A percentile compares a stretch with the other conserved stretches of the same genome.
phyloP scores from a whole-genome alignment of 2,329 filamentous ascomycete genomes.

The Aspergillus aculeatinus region DNA sequence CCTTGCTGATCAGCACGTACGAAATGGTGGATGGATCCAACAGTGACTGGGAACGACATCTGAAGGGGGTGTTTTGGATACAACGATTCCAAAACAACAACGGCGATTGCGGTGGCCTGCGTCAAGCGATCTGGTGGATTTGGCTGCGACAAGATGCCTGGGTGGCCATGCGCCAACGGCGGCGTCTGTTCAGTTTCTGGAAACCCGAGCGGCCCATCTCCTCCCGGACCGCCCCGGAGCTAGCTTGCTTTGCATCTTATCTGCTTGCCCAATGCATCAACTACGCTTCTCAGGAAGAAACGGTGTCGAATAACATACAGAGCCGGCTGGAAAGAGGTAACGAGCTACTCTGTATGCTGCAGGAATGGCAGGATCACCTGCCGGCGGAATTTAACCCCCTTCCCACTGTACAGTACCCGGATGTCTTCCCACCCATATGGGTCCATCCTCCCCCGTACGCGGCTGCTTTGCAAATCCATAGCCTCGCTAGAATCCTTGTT shows the following conservation, averaged over 20 bases:
- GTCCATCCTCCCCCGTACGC: conserved; percentile 51
- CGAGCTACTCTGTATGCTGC: conserved; percentile 49
- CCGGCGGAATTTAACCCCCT: conserved; percentile 44
- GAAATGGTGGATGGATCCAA: conserved; percentile 64
- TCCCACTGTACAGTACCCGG: conserved; percentile 30
- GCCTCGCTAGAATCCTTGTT: conserved; percentile 55
- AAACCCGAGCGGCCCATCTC: conserved; percentile 51
- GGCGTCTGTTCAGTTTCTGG: conserved; percentile 60
- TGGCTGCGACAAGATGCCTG: conserved; percentile 67
- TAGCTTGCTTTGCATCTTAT: conserved; percentile 55
- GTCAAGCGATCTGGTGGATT: conserved; percentile 63
- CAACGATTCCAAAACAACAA: conserved; percentile 62
- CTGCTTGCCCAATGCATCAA: conserved; percentile 59
- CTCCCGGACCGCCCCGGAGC: conserved; percentile 53
- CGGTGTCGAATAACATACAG: conserved; percentile 43
- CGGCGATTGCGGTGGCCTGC: conserved; percentile 57
- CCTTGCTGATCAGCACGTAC: conserved; percentile 61
- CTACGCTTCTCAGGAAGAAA: conserved; percentile 56
- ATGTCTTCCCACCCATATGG: conserved; percentile 51
- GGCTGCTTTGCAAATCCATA: conserved; percentile 53
- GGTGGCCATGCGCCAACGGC: conserved; percentile 61
- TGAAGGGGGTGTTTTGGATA: conserved; percentile 67
- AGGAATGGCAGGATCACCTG: conserved; percentile 51
- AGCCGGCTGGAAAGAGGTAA: conserved; percentile 49
- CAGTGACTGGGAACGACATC: conserved; percentile 60